Base-by-base conservation (phyloP, 2,329 filamentous ascomycete genomes). In the Fusarium sororula region DNA sequence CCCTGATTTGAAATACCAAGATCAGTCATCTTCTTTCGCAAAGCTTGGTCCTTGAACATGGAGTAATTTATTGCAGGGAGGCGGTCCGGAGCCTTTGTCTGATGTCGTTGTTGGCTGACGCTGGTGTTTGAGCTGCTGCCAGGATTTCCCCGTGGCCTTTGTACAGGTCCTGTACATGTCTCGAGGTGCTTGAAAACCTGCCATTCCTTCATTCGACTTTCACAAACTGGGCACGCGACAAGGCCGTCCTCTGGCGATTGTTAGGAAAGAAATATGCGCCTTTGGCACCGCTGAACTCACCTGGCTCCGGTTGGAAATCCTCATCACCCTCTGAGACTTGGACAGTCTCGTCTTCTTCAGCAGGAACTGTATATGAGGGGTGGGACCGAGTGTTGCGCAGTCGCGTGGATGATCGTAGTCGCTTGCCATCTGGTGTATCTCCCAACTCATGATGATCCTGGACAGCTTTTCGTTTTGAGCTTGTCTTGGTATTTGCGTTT, bases 61-160 rank as follows among this genome's bases (percentile, higher is more conserved):
- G 92, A 92, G 82, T 98, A 98, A 78, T 94, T 96, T 24, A 98
- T 86, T 15, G 93, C 90, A 0, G 96, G 93, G 15, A 98, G 85
- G 39, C 93, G 89, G 56, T 94, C 91, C 28, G 74, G 85, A 84
- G 39, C 82, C 76, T 66, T 85, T 82, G 80, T 73, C 66, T 74
- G 80, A 74, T 72, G 79, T 41, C 67, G 78, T 41, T 72, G 79
- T 37, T 70, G 76, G 41, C 56, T 78, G 55, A 74, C 66, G 56
- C 53, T 54, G 10, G 72, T 48, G 10, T 45, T 58, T 9, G 70
- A 72, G 35, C 50, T 66, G 39, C 57, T 72, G 26, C 66, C 54
- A 38, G 45, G 32, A 41, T 47, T 64, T 28, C 47, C 63, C 26
- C 41, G 65, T 47, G 54, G 58, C 44, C 48, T 59, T 6, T 70